Evolutionary conservation across 2,329 filamentous ascomycete genomes (phyloP).

Genomic region (Monosporascus ibericus): DNA sequence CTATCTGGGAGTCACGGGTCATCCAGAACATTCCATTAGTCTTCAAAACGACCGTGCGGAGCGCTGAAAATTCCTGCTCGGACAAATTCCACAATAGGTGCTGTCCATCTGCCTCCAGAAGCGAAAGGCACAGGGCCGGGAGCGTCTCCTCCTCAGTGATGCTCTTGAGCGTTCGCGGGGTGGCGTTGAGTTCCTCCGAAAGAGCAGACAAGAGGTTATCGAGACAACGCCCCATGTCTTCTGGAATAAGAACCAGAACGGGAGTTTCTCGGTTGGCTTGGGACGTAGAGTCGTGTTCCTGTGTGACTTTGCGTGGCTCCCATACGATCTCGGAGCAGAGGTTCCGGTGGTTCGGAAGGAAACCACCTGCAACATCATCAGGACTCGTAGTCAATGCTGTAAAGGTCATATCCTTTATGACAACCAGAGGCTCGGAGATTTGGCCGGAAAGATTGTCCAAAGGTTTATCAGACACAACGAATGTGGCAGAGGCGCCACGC

Average conservation of each 20-base stretch:
- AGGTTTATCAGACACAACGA: constrained; percentile 35
- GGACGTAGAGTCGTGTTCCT: neutral
- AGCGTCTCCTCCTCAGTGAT: constrained; percentile 10
- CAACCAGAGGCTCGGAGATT: constrained; percentile 27
- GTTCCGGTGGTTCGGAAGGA: constrained; percentile 42
- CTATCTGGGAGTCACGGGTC: constrained; percentile 13
- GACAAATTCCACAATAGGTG: constrained; percentile 33
- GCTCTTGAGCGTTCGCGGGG: constrained; percentile 7
- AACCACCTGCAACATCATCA: constrained; percentile 22
- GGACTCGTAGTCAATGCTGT: constrained; percentile 28
- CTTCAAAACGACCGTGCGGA: constrained; percentile 32
- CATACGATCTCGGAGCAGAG: constrained; percentile 44
- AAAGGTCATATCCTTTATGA: constrained; percentile 40
- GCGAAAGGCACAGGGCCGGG: constrained; percentile 33
- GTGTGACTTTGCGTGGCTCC: constrained; percentile 20
- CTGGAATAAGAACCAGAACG: constrained; percentile 13
- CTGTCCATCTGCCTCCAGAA: constrained; percentile 35
- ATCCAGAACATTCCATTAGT: constrained; percentile 15
- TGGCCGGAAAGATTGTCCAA: constrained; percentile 9
- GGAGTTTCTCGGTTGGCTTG: neutral
- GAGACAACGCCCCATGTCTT: neutral
- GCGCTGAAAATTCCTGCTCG: constrained; percentile 30
- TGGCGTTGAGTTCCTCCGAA: constrained; percentile 5
- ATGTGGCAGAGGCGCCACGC: constrained; percentile 34
- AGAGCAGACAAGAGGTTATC: constrained; percentile 6